Percentiles rank a stretch among this genome's conserved stretches.
These are phyloP conservation scores for Salinomyces thailandicus DNA, from an alignment of 2,329 filamentous ascomycete species.

Conservation along the genomic window DNA sequence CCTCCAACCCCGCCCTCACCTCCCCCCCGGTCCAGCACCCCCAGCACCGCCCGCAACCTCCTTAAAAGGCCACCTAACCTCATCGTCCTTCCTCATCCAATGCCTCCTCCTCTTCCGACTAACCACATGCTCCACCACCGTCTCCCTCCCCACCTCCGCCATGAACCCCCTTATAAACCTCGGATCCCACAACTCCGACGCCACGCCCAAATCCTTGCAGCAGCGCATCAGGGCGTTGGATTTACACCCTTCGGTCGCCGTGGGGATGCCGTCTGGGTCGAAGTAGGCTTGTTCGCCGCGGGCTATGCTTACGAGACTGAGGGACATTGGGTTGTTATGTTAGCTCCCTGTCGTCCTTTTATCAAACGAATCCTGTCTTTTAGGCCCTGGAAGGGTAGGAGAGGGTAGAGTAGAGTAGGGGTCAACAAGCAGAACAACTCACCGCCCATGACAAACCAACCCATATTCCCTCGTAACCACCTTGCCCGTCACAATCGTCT, in stretches of 20 bases:
- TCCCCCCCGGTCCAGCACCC: no score
- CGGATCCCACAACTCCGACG: conserved; percentile 93
- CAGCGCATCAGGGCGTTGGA: conserved; percentile 96
- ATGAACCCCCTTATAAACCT: conserved; percentile 77
- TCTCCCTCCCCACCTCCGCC: conserved; percentile 61
- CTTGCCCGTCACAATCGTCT: conserved; percentile 73
- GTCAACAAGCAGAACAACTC: no score
- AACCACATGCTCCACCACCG: conserved; percentile 77
- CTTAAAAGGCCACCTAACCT: conserved; percentile 55
- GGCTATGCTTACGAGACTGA: conserved; percentile 79
- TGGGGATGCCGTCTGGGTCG: conserved; percentile 77
- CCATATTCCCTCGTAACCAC: conserved; percentile 85
- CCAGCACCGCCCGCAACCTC: no score
- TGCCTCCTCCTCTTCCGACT: conserved; percentile 88
- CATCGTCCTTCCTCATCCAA: conserved; percentile 74
- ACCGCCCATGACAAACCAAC: conserved; percentile 79
- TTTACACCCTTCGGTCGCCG: conserved; percentile 92
- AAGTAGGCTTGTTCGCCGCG: conserved; percentile 95
- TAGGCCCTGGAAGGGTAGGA: neutral
- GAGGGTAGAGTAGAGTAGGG: conserved; percentile 13
- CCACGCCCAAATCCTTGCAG: conserved; percentile 94
- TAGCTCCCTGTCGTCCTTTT: no score
- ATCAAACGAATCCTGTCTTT: no score
- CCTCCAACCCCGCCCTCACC: no score
- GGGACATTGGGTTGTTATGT: neutral